These are phyloP conservation scores for Tricholoma bakamatsutake DNA, from an alignment of 768 basidiomycete genomes.

Conservation along the genomic window DNA sequence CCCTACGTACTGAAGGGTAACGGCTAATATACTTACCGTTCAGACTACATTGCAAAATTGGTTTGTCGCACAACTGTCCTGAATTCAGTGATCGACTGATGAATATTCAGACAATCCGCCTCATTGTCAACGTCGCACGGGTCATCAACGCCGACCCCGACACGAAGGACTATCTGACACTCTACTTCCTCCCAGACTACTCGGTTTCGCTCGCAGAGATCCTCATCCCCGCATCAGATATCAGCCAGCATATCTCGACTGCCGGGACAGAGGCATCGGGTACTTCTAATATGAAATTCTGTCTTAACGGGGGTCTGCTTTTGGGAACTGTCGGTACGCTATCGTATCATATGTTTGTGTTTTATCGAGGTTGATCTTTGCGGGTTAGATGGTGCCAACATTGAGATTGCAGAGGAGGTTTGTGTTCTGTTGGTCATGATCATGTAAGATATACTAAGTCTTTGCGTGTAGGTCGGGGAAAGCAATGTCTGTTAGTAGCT, in stretches of 20 bases:
- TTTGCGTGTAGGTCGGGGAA: conserved; percentile 57
- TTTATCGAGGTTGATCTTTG: not conserved
- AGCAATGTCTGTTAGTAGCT: conserved; percentile 77
- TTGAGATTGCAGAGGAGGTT: conserved; percentile 90
- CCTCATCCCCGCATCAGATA: conserved; percentile 87
- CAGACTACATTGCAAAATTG: conserved; percentile 90
- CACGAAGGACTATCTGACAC: conserved; percentile 76
- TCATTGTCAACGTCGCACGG: conserved; percentile 87
- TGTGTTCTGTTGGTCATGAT: not conserved
- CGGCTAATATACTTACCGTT: conserved; percentile 1
- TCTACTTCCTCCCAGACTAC: conserved; percentile 97
- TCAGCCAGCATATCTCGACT: conserved; percentile 95
- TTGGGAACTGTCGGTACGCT: conserved; percentile 71
- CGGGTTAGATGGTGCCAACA: conserved; percentile 79
- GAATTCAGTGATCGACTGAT: not conserved
- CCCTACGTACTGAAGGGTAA: not conserved
- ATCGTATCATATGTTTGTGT: not conserved
- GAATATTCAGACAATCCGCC: conserved; percentile 67
- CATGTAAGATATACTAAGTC: not conserved
- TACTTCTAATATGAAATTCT: conserved; percentile 87
- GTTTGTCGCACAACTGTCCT: conserved; percentile 25
- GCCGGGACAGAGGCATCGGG: conserved; percentile 90
- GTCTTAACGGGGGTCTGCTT: conserved; percentile 84
- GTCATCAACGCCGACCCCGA: conserved; percentile 83
- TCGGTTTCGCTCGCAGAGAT: conserved; percentile 79